Evolutionary conservation across 176 grass and related monocot species (phyloP), one percentile per base, ranked within the genome.

Genomic region (Hsuehochloa calcarea): DNA sequence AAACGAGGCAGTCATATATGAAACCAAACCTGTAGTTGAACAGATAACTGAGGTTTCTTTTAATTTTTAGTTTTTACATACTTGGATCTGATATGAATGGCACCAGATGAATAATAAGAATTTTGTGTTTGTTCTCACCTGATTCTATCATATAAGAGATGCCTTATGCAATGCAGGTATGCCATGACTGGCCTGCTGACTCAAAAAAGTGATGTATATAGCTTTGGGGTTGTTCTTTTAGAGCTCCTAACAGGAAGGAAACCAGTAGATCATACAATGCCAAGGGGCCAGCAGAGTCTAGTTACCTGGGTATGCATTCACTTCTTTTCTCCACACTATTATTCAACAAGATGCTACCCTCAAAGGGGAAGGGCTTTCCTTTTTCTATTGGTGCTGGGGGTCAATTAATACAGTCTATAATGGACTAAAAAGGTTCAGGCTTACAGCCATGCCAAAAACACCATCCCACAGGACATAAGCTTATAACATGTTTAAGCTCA

Each of bases 241-340:
- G 93, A 95, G 70, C 93, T 95, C 72, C 75, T 95, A 60, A 95
- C 93, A 1, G 93, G 93, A 73, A 86, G 93, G 82, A 95, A 95
- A 85, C 93, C 93, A 19, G 90, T 92, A 62, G 93, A 95, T 68
- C 93, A 95, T 85, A 95, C 88, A 17, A 95, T 95, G 93, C 93
- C 93, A 64, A 92, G 93, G 82, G 93, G 93, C 4, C 93, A 95
- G 64, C 93, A 95, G 54, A 95, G 93, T 92, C 85, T 95, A 37
- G 93, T 95, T 92, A 95, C 93, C 54, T 95, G 93, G 93, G 93
- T 95, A 95, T 72, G 64, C 65, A 83, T 77, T 50, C 58, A 47
- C 19, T 62, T 65, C 22, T 22, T 45, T 44, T 55, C 1, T 44
- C 41, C 1, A 39, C 27, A 39, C 14, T 68, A 25, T 74, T 65